phyloP scores from a whole-genome alignment of 2,329 filamentous ascomycete genomes.

The Amesomyces nigricolor region DNA sequence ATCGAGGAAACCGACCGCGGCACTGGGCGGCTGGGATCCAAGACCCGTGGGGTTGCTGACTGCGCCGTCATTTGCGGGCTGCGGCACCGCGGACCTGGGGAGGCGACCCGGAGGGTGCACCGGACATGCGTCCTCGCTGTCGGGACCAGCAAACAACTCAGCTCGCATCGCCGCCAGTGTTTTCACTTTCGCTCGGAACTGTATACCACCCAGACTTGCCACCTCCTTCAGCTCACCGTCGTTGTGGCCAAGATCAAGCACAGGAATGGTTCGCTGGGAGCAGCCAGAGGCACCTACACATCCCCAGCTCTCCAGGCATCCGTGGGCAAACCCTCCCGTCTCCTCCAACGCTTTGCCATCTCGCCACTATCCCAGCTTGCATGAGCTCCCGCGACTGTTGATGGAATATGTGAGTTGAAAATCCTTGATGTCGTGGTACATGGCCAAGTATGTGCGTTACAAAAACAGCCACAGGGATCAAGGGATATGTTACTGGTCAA shows the following conservation, averaged over 20 bases:
- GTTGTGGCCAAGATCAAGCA: too few species aligned
- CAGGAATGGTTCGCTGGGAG: too few species aligned
- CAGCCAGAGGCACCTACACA: too few species aligned
- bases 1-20: slow-evolving; percentile 7
- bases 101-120: slow-evolving; percentile 11
- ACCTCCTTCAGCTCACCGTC: too few species aligned
- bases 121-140: slow-evolving; percentile 5
- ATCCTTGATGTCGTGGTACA: too few species aligned
- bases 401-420: too few species aligned
- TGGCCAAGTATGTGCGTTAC: not conserved
- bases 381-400: too few species aligned
- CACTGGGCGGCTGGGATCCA: slow-evolving; percentile 10
- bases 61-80: slow-evolving; percentile 3
- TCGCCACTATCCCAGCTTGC: too few species aligned
- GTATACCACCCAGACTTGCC: not conserved
- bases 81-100: slow-evolving; percentile 2
- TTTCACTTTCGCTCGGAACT: not conserved
- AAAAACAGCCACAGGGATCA: not conserved
- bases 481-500: not conserved
- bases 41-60: slow-evolving; percentile 16
- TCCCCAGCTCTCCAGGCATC: too few species aligned
- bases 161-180: not conserved
- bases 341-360: too few species aligned
- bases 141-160: slow-evolving; percentile 4
- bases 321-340: too few species aligned